phyloP scores from a whole-genome alignment of 176 grass and related monocot genomes.

The Sorghum bicolor region DNA sequence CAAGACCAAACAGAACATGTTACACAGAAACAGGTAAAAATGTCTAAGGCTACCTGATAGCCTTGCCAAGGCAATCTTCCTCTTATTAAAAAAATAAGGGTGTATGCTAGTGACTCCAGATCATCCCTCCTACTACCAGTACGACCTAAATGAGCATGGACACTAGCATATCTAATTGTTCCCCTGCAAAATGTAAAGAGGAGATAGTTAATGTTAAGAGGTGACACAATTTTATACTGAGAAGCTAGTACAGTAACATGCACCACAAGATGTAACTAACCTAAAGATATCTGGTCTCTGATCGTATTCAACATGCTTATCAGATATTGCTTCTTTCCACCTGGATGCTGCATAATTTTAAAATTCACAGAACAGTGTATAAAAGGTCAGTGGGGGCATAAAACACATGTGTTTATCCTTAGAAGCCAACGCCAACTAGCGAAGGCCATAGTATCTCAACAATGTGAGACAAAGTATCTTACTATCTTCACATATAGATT shows the following conservation, averaged over 20 bases:
- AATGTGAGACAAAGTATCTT: background rate
- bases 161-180: slow-evolving; percentile 91
- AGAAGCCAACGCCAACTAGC: background rate
- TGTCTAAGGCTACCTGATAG: slow-evolving; percentile 66
- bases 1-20: background rate
- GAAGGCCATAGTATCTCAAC: slow-evolving; percentile 4
- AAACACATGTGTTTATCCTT: slow-evolving; percentile 8
- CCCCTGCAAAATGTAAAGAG: slow-evolving; percentile 54
- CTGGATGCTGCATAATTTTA: slow-evolving; percentile 64
- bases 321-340: slow-evolving; percentile 60
- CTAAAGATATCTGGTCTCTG: slow-evolving; percentile 89
- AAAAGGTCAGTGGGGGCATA: background rate
- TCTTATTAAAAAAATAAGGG: slow-evolving; percentile 80
- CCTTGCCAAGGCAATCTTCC: slow-evolving; percentile 93
- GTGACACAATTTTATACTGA: slow-evolving; percentile 12
- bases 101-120: slow-evolving; percentile 89
- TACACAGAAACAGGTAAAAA: background rate
- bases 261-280: slow-evolving; percentile 35
- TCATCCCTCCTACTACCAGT: slow-evolving; percentile 90
- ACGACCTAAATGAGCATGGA: slow-evolving; percentile 88
- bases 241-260: slow-evolving; percentile 24
- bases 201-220: slow-evolving; percentile 20
- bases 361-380: slow-evolving; percentile 5
- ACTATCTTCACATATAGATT: slow-evolving; percentile 6
- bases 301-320: slow-evolving; percentile 81